Evolutionary conservation across 495 filamentous ascomycete genomes (phyloP).

Genomic region (Cercophora newfieldiana): DNA sequence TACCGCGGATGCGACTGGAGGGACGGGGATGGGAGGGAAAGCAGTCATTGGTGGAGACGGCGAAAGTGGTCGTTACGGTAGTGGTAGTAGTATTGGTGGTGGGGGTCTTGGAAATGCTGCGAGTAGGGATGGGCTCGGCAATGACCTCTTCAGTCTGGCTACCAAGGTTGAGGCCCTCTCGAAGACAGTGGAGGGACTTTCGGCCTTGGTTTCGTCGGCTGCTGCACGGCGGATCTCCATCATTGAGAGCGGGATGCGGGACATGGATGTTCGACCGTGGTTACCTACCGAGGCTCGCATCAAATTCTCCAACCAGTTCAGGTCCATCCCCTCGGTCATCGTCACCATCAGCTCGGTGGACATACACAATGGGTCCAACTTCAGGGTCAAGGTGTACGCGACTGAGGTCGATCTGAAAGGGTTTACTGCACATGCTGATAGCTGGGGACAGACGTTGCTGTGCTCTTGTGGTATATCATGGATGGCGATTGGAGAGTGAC

Average conservation of each 20-base stretch:
- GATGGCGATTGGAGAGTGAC: constrained; percentile 5
- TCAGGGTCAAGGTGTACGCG: constrained; percentile 3
- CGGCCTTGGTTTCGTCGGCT: neutral
- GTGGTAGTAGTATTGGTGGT: neutral
- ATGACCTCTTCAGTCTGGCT: neutral
- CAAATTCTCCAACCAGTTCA: neutral
- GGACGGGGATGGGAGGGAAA: neutral
- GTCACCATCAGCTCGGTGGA: constrained; percentile 6
- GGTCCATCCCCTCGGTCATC: neutral
- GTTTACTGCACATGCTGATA: constrained; percentile 3
- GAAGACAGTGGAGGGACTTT: neutral
- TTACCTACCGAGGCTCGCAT: neutral
- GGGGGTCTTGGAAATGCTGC: neutral
- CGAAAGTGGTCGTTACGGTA: neutral
- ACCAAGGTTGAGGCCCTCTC: neutral
- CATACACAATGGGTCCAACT: constrained; percentile 4
- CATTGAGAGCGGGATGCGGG: constrained; percentile 6
- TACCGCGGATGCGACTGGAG: neutral
- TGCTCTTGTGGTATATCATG: constrained; percentile 5
- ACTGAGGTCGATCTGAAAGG: neutral
- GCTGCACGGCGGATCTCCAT: neutral
- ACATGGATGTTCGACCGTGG: constrained; percentile 6
- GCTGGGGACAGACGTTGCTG: constrained; percentile 1
- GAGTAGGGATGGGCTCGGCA: neutral
- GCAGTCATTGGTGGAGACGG: neutral